Evolutionary conservation across 495 filamentous ascomycete genomes (phyloP), one percentile per base, ranked within the genome.

Genomic region (Xylaria acuta): DNA sequence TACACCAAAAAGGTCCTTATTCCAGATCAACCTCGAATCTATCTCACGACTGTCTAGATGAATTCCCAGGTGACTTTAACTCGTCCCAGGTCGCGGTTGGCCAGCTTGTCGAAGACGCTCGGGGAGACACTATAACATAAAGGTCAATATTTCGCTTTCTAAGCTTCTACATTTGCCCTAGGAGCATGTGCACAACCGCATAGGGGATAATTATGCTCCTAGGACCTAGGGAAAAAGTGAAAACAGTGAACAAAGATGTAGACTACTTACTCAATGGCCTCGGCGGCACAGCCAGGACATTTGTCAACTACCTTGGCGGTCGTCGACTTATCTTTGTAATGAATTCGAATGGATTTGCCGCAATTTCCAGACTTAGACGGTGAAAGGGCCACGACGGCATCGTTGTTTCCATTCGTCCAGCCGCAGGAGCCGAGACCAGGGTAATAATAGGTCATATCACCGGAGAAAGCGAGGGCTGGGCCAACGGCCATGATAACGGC

Each of bases 231-330:
- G 20, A 22, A 5, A n/a, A 60, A 38, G 11, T 12, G 9, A 60
- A 60, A 14, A 38, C 8, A 22, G 7, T 38, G 25, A 40, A n/a
- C 8, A 32, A 9, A 18, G 54, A 5, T 18, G 38, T 30, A 34
- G 8, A 71, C 16, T 18, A 64, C 69, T 71, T 51, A 71, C 69
- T 88, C 86, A 43, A 89, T 83, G 64, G 78, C 70, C 65, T 73
- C 73, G 5, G 25, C 70, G 14, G 58, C 70, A 75, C 93, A 94
- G 73, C 91, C 91, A 79, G 88, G 87, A 84, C 93, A 95, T 81
- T 92, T 92, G 86, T 95, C 93, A 27, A 88, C 88, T 40, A 94
- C 87, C 25, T 71, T 86, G 43, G 88, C 92, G 6, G 72, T 83
- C 62, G 74, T 74, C 16, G 86, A 86, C 79, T 88, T 88, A 78